A percentile compares a stretch with the other conserved stretches of the same genome.
phyloP scores from a whole-genome alignment of 2,329 filamentous ascomycete species.

The Ophiostoma angusticollis region DNA sequence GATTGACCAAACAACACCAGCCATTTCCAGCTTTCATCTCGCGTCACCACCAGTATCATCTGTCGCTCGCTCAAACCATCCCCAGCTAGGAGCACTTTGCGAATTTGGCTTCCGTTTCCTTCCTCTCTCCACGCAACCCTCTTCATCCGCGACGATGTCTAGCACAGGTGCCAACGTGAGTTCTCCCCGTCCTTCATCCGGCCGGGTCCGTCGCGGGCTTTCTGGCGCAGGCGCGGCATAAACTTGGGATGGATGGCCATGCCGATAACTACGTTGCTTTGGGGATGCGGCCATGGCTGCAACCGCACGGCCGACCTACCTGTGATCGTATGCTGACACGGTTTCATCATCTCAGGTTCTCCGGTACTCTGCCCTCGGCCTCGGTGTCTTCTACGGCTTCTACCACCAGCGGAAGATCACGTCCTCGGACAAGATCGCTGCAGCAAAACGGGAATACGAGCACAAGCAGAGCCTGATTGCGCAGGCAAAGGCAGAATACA shows the following conservation, averaged over 20 bases:
- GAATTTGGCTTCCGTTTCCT: background rate
- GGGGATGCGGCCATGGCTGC: no score
- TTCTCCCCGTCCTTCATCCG: constrained; percentile 14
- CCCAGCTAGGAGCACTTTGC: constrained; percentile 1
- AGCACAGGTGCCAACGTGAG: constrained; percentile 22
- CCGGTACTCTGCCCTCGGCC: constrained; percentile 86
- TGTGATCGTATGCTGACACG: background rate
- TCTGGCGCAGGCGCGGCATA: no score
- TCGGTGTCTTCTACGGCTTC: constrained; percentile 91
- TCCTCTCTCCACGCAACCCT: background rate
- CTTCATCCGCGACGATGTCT: constrained; percentile 16
- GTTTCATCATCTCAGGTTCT: constrained; percentile 55
- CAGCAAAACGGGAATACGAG: constrained; percentile 70
- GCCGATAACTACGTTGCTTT: no score
- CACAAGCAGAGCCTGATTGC: constrained; percentile 86
- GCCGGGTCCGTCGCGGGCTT: background rate
- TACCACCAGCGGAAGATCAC: constrained; percentile 79
- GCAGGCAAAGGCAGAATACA: constrained; percentile 83
- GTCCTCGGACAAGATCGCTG: constrained; percentile 54
- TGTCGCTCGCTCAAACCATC: constrained; percentile 9
- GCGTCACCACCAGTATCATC: constrained; percentile 4
- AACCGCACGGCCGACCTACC: background rate
- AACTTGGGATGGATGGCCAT: no score
- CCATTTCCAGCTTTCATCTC: constrained; percentile 2
- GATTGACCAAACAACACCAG: constrained; percentile 6